phyloP scores from a whole-genome alignment of 495 filamentous ascomycete genomes.

The Penicillium malachiteum region DNA sequence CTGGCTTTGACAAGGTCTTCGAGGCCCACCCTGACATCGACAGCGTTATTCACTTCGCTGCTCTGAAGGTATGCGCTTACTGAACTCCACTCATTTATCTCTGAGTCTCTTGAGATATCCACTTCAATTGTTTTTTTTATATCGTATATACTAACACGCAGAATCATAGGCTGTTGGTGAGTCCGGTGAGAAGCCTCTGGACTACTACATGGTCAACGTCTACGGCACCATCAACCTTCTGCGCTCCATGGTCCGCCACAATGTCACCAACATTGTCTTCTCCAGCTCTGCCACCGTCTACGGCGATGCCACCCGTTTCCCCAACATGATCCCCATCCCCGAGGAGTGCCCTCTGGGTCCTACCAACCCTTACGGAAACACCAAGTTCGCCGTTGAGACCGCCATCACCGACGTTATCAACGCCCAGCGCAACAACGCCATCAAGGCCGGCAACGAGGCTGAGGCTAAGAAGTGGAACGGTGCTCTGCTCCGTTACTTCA shows the following conservation, averaged over 20 bases:
- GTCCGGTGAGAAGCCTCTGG: slow-evolving; percentile 89
- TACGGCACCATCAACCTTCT: slow-evolving; percentile 88
- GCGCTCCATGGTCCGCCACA: slow-evolving; percentile 79
- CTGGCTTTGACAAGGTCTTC: slow-evolving; percentile 83
- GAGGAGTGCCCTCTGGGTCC: slow-evolving; percentile 94
- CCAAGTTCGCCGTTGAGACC: slow-evolving; percentile 85
- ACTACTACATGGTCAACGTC: slow-evolving; percentile 98
- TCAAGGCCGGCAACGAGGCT: slow-evolving; percentile 71
- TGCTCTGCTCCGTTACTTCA: slow-evolving; percentile 94
- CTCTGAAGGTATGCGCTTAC: slow-evolving; percentile 73
- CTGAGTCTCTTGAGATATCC: too few relatives aligned
- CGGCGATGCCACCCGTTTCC: slow-evolving; percentile 93
- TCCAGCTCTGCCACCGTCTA: slow-evolving; percentile 96
- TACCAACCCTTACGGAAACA: slow-evolving; percentile 96
- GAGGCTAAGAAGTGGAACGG: slow-evolving; percentile 81
- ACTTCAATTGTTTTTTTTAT: too few relatives aligned
- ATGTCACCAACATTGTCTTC: slow-evolving; percentile 96
- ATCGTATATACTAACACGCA: slow-evolving; percentile 4
- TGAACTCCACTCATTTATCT: too few relatives aligned
- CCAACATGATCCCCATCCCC: slow-evolving; percentile 98
- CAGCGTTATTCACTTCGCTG: slow-evolving; percentile 97
- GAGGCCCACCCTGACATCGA: slow-evolving; percentile 87
- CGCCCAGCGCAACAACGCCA: slow-evolving; percentile 78
- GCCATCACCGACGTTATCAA: slow-evolving; percentile 90
- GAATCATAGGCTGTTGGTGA: slow-evolving; percentile 84